Percentiles rank a stretch among this genome's conserved stretches.
Evolutionary conservation across 768 basidiomycete species (phyloP).

Genomic region (Myochromella boudieri): DNA sequence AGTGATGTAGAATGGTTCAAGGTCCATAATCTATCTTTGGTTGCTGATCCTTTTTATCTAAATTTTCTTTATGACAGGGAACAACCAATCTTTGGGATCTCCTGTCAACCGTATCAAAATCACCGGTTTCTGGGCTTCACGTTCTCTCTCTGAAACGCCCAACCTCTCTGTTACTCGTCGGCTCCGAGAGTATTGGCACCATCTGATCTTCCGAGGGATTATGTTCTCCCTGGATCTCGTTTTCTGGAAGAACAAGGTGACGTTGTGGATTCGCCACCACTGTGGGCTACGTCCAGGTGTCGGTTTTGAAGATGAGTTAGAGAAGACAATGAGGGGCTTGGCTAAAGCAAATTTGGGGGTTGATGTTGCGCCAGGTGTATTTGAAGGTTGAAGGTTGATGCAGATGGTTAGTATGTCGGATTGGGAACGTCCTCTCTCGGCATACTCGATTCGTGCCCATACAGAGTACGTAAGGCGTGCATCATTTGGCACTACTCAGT

Average conservation of each 20-base stretch:
- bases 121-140: slow-evolving; percentile 80
- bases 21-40: slow-evolving; percentile 24
- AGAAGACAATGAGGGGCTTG: slow-evolving; percentile 69
- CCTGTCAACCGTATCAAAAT: slow-evolving; percentile 92
- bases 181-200: slow-evolving; percentile 52
- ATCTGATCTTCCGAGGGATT: slow-evolving; percentile 61
- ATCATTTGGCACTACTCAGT: too few relatives aligned
- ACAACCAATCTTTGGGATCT: slow-evolving; percentile 81
- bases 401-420: too few relatives aligned
- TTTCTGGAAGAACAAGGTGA: slow-evolving; percentile 62
- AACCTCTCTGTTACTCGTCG: slow-evolving; percentile 42
- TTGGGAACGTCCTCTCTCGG: neutral
- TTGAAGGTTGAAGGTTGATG: slow-evolving; percentile 45
- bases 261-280: slow-evolving; percentile 44
- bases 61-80: slow-evolving; percentile 38
- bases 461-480: too few relatives aligned
- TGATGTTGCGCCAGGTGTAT: slow-evolving; percentile 60
- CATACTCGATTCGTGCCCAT: too few relatives aligned
- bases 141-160: slow-evolving; percentile 51
- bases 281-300: slow-evolving; percentile 35
- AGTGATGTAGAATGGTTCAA: slow-evolving; percentile 43
- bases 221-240: slow-evolving; percentile 70
- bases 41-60: slow-evolving; percentile 25
- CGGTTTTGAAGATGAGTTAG: slow-evolving; percentile 82
- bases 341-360: slow-evolving; percentile 81